Percentiles rank a stretch among this genome's conserved stretches.
phyloP scores from a whole-genome alignment of 768 basidiomycete species.

The Trametes meyenii region DNA sequence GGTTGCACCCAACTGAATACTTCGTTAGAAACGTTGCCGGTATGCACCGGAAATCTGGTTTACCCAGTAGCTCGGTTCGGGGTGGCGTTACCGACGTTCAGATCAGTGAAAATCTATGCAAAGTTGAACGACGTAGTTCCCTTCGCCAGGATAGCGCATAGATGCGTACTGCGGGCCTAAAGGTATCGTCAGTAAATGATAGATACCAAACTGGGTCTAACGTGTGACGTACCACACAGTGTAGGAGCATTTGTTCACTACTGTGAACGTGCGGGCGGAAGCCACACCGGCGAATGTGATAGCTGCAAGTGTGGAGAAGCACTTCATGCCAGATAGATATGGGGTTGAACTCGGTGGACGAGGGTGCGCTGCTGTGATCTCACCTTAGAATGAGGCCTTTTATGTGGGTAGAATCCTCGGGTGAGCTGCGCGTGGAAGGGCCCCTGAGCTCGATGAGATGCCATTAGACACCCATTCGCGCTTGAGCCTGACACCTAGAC shows the following conservation, averaged over 20 bases:
- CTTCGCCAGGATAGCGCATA: not conserved
- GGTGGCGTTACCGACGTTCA: constrained; percentile 32
- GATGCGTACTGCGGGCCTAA: constrained; percentile 36
- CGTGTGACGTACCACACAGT: constrained; percentile 40
- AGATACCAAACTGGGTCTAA: not conserved
- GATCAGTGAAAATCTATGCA: constrained; percentile 36
- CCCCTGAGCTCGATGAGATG: no score
- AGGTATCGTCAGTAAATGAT: not conserved
- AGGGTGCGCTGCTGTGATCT: not conserved
- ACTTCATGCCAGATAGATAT: constrained; percentile 12
- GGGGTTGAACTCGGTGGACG: not conserved
- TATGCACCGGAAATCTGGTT: not conserved
- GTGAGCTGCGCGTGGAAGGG: no score
- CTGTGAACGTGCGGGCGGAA: constrained; percentile 37
- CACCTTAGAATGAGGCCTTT: not conserved
- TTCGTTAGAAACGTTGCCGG: not conserved
- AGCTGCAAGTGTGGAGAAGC: not conserved
- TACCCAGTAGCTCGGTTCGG: constrained; percentile 37
- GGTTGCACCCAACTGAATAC: constrained; percentile 31
- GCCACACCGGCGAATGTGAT: constrained; percentile 9
- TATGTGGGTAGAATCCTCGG: no score
- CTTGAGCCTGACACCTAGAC: no score
- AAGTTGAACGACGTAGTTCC: not conserved
- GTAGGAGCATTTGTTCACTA: constrained; percentile 44
- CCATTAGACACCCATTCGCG: no score